Percentiles rank a stretch among this genome's conserved stretches.
phyloP scores from a whole-genome alignment of 352 stramenopile species.

The Phytophthora lateralis region DNA sequence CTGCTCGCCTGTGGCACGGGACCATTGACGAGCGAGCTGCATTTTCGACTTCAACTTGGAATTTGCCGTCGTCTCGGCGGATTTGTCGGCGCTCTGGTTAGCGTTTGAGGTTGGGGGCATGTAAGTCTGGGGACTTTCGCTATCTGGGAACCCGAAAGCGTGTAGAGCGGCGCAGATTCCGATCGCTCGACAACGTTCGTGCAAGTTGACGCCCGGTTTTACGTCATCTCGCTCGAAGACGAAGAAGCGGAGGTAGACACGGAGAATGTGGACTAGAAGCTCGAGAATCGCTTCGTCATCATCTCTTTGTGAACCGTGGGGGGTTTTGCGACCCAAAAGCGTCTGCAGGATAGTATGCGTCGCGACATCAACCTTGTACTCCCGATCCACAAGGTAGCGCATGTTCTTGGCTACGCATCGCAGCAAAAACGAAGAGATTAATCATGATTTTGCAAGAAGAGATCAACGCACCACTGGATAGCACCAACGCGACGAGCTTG shows the following conservation, averaged over 20 bases:
- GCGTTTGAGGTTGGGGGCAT: conserved; percentile 1
- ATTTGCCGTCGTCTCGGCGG: neutral
- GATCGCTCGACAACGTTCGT: conserved; percentile 29
- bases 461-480: conserved; percentile 30
- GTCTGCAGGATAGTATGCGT: conserved; percentile 11
- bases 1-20: conserved; percentile 5
- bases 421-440: neutral
- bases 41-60: conserved; percentile 29
- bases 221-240: conserved; percentile 13
- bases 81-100: conserved; percentile 10
- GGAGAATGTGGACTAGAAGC: conserved; percentile 24
- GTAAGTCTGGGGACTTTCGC: neutral
- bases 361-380: conserved; percentile 27
- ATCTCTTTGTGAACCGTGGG: neutral
- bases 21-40: conserved; percentile 14
- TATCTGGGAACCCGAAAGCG: conserved; percentile 9
- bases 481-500: conserved; percentile 23
- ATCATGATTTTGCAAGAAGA: neutral
- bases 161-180: conserved; percentile 28
- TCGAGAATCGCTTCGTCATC: conserved; percentile 5
- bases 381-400: conserved; percentile 3
- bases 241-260: conserved; percentile 30
- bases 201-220: conserved; percentile 9
- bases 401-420: conserved; percentile 29
- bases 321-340: conserved; percentile 1